Percentiles rank a stretch among this genome's conserved stretches.
Evolutionary conservation across 257 asterid species (phyloP).

Genomic region (Salvia hispanica): DNA sequence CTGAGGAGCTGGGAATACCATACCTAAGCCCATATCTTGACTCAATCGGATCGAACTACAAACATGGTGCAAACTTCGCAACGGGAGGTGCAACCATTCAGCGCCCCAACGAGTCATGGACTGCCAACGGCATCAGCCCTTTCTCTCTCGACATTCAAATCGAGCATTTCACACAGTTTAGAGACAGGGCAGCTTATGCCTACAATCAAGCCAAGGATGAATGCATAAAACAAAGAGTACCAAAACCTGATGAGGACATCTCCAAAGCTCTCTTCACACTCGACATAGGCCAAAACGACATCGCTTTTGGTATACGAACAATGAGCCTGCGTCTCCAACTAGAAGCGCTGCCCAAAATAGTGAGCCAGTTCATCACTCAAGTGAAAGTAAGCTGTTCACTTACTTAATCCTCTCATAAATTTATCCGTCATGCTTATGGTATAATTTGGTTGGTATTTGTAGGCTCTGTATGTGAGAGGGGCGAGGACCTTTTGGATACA

Average conservation of each 20-base stretch:
- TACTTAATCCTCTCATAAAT: too few relatives aligned
- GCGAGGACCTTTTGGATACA: constrained; percentile 73
- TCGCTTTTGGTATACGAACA: constrained; percentile 40
- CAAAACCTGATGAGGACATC: constrained; percentile 46
- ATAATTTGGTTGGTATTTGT: background rate
- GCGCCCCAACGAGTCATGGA: constrained; percentile 54
- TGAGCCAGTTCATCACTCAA: constrained; percentile 43
- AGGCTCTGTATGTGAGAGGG: constrained; percentile 59
- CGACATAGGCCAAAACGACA: constrained; percentile 76
- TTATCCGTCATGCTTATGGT: background rate
- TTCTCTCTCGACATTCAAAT: constrained; percentile 68
- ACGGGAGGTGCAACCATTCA: constrained; percentile 73
- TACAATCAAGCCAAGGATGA: constrained; percentile 37
- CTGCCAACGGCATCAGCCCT: constrained; percentile 54
- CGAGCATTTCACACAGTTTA: constrained; percentile 59
- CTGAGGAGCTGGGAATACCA: constrained; percentile 54
- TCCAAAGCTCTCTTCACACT: constrained; percentile 53
- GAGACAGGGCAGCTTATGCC: constrained; percentile 43
- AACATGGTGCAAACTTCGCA: constrained; percentile 75
- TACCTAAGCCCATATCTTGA: constrained; percentile 65
- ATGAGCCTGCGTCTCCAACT: constrained; percentile 32
- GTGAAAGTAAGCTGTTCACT: constrained; percentile 42
- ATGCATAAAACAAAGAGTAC: constrained; percentile 40
- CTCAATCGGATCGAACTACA: constrained; percentile 54
- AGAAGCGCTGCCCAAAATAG: constrained; percentile 39